These are phyloP conservation scores for Acacia acuminata DNA, from an alignment of 306 rosid species.

Conservation along the genomic window DNA sequence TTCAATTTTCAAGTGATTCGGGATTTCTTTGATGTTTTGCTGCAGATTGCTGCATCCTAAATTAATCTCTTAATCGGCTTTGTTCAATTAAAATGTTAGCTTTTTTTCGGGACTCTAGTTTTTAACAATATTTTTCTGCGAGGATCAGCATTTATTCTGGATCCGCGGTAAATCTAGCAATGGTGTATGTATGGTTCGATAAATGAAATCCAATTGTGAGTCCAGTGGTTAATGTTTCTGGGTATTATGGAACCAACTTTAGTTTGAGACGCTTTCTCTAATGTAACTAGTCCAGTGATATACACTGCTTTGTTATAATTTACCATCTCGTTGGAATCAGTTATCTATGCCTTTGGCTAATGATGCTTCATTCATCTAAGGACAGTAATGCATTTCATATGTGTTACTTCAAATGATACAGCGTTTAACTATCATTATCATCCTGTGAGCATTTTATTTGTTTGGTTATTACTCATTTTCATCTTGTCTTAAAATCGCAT, in stretches of 20 bases:
- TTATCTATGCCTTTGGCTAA: slow-evolving; percentile 3
- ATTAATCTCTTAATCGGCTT: neutral
- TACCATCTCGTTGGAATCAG: neutral
- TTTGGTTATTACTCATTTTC: neutral
- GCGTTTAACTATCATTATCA: slow-evolving; percentile 14
- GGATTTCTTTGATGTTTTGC: neutral
- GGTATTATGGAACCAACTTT: neutral
- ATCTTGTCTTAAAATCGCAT: neutral
- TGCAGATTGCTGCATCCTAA: neutral
- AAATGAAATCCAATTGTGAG: neutral
- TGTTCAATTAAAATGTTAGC: slow-evolving; percentile 12
- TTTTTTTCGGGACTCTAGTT: neutral
- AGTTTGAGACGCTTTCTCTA: neutral
- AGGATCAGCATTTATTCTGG: slow-evolving; percentile 18
- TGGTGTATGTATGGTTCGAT: neutral
- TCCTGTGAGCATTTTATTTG: neutral
- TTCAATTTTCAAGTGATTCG: neutral
- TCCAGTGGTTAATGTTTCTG: slow-evolving; percentile 9
- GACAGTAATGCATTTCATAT: slow-evolving; percentile 7
- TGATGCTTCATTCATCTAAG: slow-evolving; percentile 8
- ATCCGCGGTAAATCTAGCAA: neutral
- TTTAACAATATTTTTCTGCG: slow-evolving; percentile 7
- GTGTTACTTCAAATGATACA: neutral
- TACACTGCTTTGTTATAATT: neutral
- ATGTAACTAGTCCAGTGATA: neutral